A percentile compares a stretch with the other conserved stretches of the same genome.
These are phyloP conservation scores for Umbelopsis ramanniana DNA, from an alignment of 192 early-diverging fungal species.

Conservation along the genomic window DNA sequence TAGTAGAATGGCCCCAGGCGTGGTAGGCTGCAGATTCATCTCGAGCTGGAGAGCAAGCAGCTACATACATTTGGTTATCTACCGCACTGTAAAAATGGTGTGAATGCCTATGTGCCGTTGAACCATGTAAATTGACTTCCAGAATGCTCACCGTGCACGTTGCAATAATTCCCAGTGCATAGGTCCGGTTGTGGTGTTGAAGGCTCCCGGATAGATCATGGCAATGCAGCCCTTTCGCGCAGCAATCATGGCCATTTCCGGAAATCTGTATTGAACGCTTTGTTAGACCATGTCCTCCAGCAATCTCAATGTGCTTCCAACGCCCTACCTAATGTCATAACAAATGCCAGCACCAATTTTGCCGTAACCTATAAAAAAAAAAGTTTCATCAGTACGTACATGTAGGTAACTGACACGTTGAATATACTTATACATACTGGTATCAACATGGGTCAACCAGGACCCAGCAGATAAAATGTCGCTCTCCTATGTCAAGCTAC, in stretches of 20 bases:
- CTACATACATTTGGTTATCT: conserved; percentile 95
- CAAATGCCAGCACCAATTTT: conserved; percentile 93
- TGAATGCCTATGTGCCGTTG: neutral
- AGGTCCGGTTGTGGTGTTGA: conserved; percentile 96
- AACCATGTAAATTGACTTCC: neutral
- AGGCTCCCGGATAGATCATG: conserved; percentile 98
- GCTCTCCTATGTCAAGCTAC: conserved; percentile 58
- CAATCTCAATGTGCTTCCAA: no score
- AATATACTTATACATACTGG: conserved; percentile 49
- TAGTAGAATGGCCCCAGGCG: conserved; percentile 93
- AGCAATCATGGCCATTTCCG: conserved; percentile 95
- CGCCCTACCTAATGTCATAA: conserved; percentile 80
- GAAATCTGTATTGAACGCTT: conserved; percentile 58
- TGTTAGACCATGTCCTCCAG: neutral
- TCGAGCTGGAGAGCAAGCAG: conserved; percentile 95
- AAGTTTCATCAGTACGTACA: neutral
- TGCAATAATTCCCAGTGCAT: conserved; percentile 93
- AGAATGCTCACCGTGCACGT: conserved; percentile 51
- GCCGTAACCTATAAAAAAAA: conserved; percentile 65
- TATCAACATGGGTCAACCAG: conserved; percentile 76
- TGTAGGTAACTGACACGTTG: neutral
- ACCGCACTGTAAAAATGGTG: conserved; percentile 61
- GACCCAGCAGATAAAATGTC: conserved; percentile 81
- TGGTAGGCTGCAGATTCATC: conserved; percentile 75
- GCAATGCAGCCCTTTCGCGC: conserved; percentile 83